Evolutionary conservation across 495 filamentous ascomycete genomes (phyloP).

Genomic region (Aspergillus diversus): DNA sequence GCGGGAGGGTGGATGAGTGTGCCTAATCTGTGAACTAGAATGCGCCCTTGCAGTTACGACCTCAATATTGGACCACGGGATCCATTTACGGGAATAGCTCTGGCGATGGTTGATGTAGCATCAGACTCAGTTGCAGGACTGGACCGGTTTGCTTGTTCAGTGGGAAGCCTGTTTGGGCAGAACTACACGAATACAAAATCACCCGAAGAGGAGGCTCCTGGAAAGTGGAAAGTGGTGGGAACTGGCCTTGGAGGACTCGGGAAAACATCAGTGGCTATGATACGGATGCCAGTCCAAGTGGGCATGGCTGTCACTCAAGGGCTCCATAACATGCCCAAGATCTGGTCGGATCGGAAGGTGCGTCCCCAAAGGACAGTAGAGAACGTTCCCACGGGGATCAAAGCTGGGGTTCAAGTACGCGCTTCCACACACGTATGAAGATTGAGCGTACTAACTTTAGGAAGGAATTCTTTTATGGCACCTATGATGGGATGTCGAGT

Average conservation of each 20-base stretch:
- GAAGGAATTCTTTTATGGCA: not conserved
- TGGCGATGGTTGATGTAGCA: not conserved
- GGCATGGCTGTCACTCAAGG: conserved; percentile 2
- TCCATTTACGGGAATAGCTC: not conserved
- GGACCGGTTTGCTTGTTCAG: not conserved
- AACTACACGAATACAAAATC: not conserved
- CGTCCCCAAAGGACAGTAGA: conserved; percentile 6
- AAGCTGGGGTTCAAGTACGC: not conserved
- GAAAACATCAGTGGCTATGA: not conserved
- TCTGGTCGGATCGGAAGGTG: not conserved
- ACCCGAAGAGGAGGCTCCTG: not conserved
- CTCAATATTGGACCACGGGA: not conserved
- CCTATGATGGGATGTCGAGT: not conserved
- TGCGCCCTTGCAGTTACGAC: not conserved
- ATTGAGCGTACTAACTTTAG: not conserved
- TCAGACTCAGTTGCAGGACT: not conserved
- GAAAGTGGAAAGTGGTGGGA: conserved; percentile 3
- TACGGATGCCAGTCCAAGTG: not conserved
- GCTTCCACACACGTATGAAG: not conserved
- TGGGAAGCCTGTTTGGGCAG: not conserved
- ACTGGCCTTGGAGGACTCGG: conserved; percentile 1
- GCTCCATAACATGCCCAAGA: conserved; percentile 3
- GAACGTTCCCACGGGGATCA: not conserved
- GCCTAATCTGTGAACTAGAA: not conserved
- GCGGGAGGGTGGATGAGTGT: no score